A percentile compares a stretch with the other conserved stretches of the same genome.
Conservation (phyloP, 371 early-diverging fungal species). For the Dinochytrium kinnereticum region DNA sequence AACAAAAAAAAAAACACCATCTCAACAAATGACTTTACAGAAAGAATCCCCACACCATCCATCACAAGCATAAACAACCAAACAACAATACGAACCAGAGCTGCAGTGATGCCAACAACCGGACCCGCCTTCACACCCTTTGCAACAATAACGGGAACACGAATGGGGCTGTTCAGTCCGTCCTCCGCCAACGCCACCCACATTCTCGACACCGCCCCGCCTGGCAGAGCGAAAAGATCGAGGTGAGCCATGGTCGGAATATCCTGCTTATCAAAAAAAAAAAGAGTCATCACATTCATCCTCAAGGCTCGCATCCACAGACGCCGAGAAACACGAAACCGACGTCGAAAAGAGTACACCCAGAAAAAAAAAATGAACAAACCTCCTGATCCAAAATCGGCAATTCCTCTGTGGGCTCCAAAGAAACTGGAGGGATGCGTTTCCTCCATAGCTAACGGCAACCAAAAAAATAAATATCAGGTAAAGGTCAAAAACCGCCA, state of each 20-base stretch:
- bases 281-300: too few relatives aligned
- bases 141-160: constrained; percentile 69
- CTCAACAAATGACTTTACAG: neutral
- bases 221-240: constrained; percentile 27
- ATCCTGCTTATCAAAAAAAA: too few relatives aligned
- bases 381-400: constrained; percentile 18
- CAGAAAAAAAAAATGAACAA: neutral
- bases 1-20: neutral
- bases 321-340: neutral
- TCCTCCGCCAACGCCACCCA: constrained; percentile 70
- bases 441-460: constrained; percentile 27
- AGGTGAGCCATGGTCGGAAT: constrained; percentile 25
- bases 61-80: neutral
- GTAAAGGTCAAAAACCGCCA: neutral
- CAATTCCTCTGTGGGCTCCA: constrained; percentile 21
- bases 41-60: too few relatives aligned
- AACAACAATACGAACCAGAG: constrained; percentile 6
- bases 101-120: constrained; percentile 29
- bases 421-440: constrained; percentile 23
- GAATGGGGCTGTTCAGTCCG: constrained; percentile 62
- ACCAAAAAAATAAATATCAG: too few relatives aligned
- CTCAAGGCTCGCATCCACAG: neutral
- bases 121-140: constrained; percentile 46
- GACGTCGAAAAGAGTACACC: neutral
- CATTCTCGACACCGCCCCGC: constrained; percentile 57